These are phyloP conservation scores for Hypoxylon sp. DNA, from an alignment of 2,329 filamentous ascomycete genomes.

Conservation along the genomic window DNA sequence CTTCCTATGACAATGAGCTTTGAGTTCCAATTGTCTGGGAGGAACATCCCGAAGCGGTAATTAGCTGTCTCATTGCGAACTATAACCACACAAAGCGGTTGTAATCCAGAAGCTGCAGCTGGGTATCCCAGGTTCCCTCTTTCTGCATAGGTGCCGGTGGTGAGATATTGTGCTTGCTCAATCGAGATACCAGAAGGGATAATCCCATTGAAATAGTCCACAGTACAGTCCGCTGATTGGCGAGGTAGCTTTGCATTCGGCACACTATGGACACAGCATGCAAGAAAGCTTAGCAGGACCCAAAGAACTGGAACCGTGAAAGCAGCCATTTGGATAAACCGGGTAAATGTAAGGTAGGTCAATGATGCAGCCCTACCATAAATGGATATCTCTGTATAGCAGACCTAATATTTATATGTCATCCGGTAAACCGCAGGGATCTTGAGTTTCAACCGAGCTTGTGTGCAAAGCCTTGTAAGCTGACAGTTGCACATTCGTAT, in stretches of 20 bases:
- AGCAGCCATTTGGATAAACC: conserved; percentile 41
- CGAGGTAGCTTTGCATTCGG: conserved; percentile 33
- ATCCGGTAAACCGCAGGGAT: background rate
- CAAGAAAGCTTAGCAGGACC: conserved; percentile 35
- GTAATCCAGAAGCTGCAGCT: conserved; percentile 46
- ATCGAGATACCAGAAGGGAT: conserved; percentile 37
- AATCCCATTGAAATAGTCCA: conserved; percentile 45
- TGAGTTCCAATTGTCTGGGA: conserved; percentile 51
- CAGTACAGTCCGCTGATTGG: conserved; percentile 42
- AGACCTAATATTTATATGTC: conserved; percentile 27
- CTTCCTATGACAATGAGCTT: conserved; percentile 49
- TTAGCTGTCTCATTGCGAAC: conserved; percentile 48
- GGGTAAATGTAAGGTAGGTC: conserved; percentile 20
- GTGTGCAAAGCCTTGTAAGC: conserved; percentile 17
- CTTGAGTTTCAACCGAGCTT: conserved; percentile 3
- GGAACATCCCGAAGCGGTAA: conserved; percentile 53
- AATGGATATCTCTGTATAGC: conserved; percentile 14
- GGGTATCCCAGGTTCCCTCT: conserved; percentile 51
- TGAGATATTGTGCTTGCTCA: conserved; percentile 47
- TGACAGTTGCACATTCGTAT: conserved; percentile 18
- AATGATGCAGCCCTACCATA: conserved; percentile 6
- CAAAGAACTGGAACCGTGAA: conserved; percentile 25
- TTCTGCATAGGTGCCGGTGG: conserved; percentile 46
- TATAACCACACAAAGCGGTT: conserved; percentile 50
- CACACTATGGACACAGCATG: conserved; percentile 18